phyloP scores from a whole-genome alignment of 1,139 yeast species.

The Meyerozyma sp. region DNA sequence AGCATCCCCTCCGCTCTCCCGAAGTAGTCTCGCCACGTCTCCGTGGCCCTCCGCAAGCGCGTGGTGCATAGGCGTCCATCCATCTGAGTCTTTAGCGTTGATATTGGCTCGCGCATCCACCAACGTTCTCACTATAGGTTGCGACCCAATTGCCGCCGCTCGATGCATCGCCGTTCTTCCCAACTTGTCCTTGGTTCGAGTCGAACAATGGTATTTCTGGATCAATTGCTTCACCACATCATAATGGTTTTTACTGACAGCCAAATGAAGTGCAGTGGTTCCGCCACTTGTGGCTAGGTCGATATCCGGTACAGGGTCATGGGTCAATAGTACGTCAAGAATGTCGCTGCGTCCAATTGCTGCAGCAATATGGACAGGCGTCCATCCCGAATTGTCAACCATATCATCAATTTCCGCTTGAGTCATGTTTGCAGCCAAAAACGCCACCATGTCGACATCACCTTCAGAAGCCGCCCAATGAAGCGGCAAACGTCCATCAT shows the following conservation, averaged over 20 bases:
- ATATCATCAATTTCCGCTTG: constrained; percentile 56
- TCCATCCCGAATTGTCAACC: constrained; percentile 79
- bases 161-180: constrained; percentile 71
- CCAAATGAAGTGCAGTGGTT: constrained; percentile 70
- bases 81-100: constrained; percentile 62
- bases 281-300: constrained; percentile 54
- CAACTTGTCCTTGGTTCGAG: constrained; percentile 60
- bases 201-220: constrained; percentile 49
- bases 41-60: constrained; percentile 91
- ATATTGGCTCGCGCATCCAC: constrained; percentile 59
- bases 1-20: constrained; percentile 65
- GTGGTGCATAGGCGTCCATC: constrained; percentile 88
- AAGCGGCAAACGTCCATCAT: constrained; percentile 75
- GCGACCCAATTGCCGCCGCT: constrained; percentile 77
- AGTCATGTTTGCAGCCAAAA: constrained; percentile 37
- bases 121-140: constrained; percentile 45
- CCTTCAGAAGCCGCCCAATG: constrained; percentile 86
- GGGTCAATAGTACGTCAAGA: constrained; percentile 31
- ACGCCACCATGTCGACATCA: constrained; percentile 47
- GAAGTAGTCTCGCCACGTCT: constrained; percentile 62
- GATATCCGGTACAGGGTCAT: constrained; percentile 29
- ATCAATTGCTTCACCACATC: constrained; percentile 50
- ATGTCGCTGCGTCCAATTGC: constrained; percentile 64
- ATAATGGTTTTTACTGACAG: constrained; percentile 63
- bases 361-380: constrained; percentile 77